A percentile compares a stretch with the other conserved stretches of the same genome.
These are phyloP conservation scores for Trypanosomatidae sp. DNA, from an alignment of 208 protist genomes.

Conservation along the genomic window DNA sequence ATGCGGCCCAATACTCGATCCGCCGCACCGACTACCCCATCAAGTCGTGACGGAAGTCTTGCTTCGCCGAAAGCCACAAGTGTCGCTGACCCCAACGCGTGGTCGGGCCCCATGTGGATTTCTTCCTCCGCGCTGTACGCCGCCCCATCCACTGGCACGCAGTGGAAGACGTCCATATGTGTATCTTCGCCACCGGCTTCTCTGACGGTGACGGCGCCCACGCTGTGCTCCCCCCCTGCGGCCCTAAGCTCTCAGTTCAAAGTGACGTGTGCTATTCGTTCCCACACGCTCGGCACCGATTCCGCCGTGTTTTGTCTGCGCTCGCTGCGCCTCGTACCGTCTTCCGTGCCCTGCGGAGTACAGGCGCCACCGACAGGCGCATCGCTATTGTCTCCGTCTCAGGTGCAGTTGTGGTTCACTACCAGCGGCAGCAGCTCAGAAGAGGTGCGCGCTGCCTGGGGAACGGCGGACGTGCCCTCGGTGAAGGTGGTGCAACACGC, in stretches of 20 bases:
- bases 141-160: background rate
- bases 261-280: constrained; percentile 17
- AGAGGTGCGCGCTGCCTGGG: constrained; percentile 18
- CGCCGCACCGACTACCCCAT: background rate
- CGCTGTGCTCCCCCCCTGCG: constrained; percentile 8
- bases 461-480: background rate
- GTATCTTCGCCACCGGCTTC: constrained; percentile 10
- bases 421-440: constrained; percentile 20
- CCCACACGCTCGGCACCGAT: constrained; percentile 6
- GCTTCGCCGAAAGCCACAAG: background rate
- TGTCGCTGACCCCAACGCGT: background rate
- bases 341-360: background rate
- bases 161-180: constrained; percentile 10
- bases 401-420: constrained; percentile 37
- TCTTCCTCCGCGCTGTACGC: constrained; percentile 20
- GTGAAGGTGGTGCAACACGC: constrained; percentile 19
- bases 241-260: constrained; percentile 12
- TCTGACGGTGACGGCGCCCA: background rate
- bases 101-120: constrained; percentile 7
- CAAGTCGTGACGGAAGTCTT: background rate
- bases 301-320: constrained; percentile 33
- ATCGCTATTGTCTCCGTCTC: background rate
- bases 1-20: background rate
- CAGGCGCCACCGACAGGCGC: background rate
- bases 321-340: constrained; percentile 26